These are phyloP conservation scores for Rhodosporidiobolus sp. DNA, from an alignment of 768 basidiomycete species.

Conservation along the genomic window DNA sequence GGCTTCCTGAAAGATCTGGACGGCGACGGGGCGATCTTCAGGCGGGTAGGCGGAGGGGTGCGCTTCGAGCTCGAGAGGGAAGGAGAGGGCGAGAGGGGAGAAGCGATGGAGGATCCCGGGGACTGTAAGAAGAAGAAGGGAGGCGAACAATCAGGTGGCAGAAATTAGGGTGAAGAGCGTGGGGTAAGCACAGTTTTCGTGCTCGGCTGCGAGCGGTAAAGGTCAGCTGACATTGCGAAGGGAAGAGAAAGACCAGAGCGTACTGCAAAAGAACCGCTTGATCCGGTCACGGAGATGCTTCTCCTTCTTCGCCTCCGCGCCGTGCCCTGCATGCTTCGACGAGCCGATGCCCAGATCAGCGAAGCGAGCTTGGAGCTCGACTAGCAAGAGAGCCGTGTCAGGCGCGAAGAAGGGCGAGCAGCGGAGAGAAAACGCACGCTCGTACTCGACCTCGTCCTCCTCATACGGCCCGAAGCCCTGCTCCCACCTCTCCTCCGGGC, in stretches of 20 bases:
- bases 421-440: not conserved
- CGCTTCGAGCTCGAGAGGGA: not conserved
- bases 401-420: not conserved
- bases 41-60: not conserved
- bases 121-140: not conserved
- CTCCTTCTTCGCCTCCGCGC: not conserved
- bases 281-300: not conserved
- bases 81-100: not conserved
- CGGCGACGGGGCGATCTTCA: not conserved
- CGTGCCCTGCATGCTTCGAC: too few species aligned
- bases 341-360: not conserved
- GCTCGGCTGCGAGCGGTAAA: not conserved
- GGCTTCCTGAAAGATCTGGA: not conserved
- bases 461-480: slow-evolving; percentile 17
- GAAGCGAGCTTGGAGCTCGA: not conserved
- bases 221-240: not conserved
- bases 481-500: not conserved
- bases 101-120: not conserved
- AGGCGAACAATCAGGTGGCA: too few species aligned
- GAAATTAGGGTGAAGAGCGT: too few species aligned
- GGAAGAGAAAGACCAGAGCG: not conserved
- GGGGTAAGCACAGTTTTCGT: not conserved
- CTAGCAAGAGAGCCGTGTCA: not conserved
- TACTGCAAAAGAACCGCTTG: slow-evolving; percentile 1
- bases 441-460: not conserved